phyloP scores from a whole-genome alignment of 139 green algal genomes.

The Coelastrella sp. region DNA sequence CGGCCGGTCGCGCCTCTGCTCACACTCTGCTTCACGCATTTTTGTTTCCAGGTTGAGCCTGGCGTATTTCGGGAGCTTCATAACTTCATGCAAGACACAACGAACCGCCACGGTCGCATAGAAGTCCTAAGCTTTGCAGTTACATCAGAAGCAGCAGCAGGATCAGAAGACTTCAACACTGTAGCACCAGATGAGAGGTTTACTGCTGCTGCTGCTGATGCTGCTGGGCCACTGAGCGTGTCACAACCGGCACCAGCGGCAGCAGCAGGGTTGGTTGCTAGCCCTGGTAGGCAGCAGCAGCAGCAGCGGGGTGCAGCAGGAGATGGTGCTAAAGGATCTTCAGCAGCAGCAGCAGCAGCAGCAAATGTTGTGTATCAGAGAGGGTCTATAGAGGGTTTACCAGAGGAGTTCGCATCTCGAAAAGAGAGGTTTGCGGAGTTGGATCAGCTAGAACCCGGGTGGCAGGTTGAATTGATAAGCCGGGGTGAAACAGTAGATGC shows the following conservation, averaged over 20 bases:
- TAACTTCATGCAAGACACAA: slow-evolving; percentile 73
- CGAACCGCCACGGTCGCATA: slow-evolving; percentile 73
- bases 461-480: slow-evolving; percentile 83
- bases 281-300: slow-evolving; percentile 7
- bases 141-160: slow-evolving; percentile 52
- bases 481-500: slow-evolving; percentile 83
- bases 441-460: slow-evolving; percentile 86
- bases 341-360: background rate
- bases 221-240: background rate
- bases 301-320: background rate
- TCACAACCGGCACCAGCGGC: background rate
- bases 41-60: slow-evolving; percentile 84
- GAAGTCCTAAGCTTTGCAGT: slow-evolving; percentile 91
- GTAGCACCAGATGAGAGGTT: background rate
- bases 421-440: slow-evolving; percentile 90
- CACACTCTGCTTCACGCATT: no score
- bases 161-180: slow-evolving; percentile 30
- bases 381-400: slow-evolving; percentile 77
- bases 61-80: slow-evolving; percentile 90
- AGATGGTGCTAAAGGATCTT: no score
- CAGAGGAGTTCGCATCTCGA: slow-evolving; percentile 80
- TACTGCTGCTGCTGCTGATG: background rate
- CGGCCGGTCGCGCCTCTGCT: no score
- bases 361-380: slow-evolving; percentile 73
- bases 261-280: background rate